Base-by-base conservation (phyloP, 257 asterid genomes). In the Solanum dulcamara region DNA sequence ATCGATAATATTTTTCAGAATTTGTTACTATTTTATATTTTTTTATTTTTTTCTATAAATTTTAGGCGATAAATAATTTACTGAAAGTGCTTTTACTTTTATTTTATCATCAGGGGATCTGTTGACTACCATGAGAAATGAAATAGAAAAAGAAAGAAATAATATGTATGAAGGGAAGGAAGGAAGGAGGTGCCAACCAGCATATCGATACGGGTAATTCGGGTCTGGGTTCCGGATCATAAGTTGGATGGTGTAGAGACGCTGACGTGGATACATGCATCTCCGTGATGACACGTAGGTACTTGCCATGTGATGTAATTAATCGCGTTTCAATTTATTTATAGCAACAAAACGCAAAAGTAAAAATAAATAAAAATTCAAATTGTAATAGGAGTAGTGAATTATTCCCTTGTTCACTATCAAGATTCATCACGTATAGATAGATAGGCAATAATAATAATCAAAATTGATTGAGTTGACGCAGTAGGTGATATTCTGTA, bases 81-180 rank as follows among this genome's bases (percentile, higher is more conserved):
- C 57, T 44, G 46, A 17, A 44, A 75, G 26, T 87, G 87, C n/a
- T 81, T 87, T 88, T 87, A 18, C 70, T 60, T 59, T 66, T 88
- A 85, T 77, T 88, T 89, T 62, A 26, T 44, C 18, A 57, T n/a
- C 10, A 32, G 30, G 80, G 68, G 81, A 83, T 66, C 59, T 26
- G 33, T 84, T 72, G 86, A 84, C 82, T 70, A 20, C 71, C 51
- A 33, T 37, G 62, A 71, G 53, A 84, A 84, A 24, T 14, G 35
- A 28, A 35, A 57, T 10, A 37, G 50, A 38, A 81, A 55, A 14
- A 51, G 1, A 6, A 22, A 81, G n/a, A 81, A 35, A 81, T 81
- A 37, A 20, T 37, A 74, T 70, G 26, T 77, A 79, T 17, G 20
- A 81, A 81, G n/a, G 70, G 48, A 30, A 80, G 57, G 20, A 81